These are phyloP conservation scores for Cryptosporidium sp. DNA, from an alignment of 169 alveolate genomes.

Conservation along the genomic window DNA sequence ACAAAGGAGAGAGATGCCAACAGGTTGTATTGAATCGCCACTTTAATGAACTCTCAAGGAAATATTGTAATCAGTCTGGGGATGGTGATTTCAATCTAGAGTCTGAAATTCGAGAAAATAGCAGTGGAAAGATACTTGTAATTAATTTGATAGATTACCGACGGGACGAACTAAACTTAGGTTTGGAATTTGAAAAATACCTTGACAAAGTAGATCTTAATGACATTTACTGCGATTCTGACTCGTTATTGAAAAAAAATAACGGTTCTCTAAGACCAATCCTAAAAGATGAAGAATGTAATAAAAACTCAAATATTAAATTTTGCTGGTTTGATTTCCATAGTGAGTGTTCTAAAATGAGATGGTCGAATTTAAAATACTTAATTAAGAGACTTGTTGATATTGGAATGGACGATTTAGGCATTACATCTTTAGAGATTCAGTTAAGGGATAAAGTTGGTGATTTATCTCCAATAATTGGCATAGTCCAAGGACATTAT, in stretches of 20 bases:
- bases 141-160: conserved; percentile 90
- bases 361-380: conserved; percentile 85
- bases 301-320: conserved; percentile 65
- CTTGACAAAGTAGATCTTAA: conserved; percentile 62
- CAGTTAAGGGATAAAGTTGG: background rate
- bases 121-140: conserved; percentile 81
- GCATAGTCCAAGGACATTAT: conserved; percentile 46
- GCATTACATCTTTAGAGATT: conserved; percentile 48
- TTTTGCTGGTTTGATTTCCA: conserved; percentile 94
- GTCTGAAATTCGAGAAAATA: conserved; percentile 23
- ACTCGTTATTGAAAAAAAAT: conserved; percentile 1
- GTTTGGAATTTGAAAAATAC: conserved; percentile 76
- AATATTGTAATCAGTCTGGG: conserved; percentile 36
- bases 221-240: conserved; percentile 10
- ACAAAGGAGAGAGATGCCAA: conserved; percentile 77
- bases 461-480: conserved; percentile 47
- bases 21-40: conserved; percentile 80
- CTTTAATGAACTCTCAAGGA: conserved; percentile 78
- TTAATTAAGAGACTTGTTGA: conserved; percentile 77
- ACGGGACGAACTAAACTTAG: conserved; percentile 81
- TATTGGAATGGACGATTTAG: conserved; percentile 58
- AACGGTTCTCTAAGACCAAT: conserved; percentile 7
- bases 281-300: background rate
- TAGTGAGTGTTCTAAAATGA: conserved; percentile 90
- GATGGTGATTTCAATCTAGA: background rate